These are phyloP conservation scores for Paramecium tetraurelia DNA, from an alignment of 73 alveolate genomes.

Conservation along the genomic window DNA sequence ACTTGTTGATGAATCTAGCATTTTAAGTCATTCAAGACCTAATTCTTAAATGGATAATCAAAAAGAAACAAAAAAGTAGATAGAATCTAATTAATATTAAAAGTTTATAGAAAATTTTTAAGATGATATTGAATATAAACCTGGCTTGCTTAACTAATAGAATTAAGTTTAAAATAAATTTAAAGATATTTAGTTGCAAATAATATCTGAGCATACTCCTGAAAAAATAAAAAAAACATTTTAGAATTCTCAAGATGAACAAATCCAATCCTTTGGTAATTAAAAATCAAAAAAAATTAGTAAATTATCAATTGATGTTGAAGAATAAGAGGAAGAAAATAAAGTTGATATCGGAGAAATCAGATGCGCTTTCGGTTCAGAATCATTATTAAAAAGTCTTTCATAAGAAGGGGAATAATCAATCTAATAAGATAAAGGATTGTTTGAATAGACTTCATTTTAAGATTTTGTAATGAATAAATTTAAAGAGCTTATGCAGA, in stretches of 20 bases:
- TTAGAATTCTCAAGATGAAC: neutral
- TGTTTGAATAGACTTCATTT: constrained; percentile 66
- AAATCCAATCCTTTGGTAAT: neutral
- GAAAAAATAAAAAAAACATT: neutral
- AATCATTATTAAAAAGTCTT: neutral
- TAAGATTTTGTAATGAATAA: constrained; percentile 61
- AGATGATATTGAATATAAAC: neutral
- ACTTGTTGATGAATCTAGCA: neutral
- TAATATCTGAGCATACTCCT: neutral
- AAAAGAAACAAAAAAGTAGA: neutral
- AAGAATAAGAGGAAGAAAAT: constrained; percentile 20
- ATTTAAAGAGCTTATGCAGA: constrained; percentile 58
- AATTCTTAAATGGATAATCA: neutral
- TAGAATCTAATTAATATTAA: neutral
- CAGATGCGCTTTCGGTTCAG: constrained; percentile 29
- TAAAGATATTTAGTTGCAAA: neutral
- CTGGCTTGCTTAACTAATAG: neutral
- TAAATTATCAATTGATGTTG: constrained; percentile 23
- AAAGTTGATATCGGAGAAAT: constrained; percentile 38
- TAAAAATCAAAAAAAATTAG: neutral
- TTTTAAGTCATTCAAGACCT: neutral
- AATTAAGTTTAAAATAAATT: neutral
- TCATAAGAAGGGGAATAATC: neutral
- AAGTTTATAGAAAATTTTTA: neutral
- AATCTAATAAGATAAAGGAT: neutral